phyloP scores from a whole-genome alignment of 768 basidiomycete genomes.

The Tremella mesenterica region DNA sequence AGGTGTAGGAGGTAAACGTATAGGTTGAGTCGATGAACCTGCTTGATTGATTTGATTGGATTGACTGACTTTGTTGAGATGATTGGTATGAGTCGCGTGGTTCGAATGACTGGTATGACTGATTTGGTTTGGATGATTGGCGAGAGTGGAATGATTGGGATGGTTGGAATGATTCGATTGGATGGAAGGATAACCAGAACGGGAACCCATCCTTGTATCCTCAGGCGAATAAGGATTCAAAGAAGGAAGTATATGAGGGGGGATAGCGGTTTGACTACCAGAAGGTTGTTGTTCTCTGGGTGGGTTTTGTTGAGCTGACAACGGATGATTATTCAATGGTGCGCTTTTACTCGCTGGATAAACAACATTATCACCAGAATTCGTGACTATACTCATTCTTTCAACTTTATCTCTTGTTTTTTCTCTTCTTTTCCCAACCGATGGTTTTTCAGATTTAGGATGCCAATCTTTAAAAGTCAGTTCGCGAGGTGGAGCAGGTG shows the following conservation, averaged over 20 bases:
- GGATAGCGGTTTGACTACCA: conserved; percentile 26
- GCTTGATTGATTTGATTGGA: too few species aligned
- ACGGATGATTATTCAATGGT: conserved; percentile 29
- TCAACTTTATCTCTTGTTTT: conserved; percentile 39
- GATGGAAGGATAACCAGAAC: too few species aligned
- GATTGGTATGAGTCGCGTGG: too few species aligned
- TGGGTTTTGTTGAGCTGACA: conserved; percentile 26
- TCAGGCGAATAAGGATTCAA: too few species aligned
- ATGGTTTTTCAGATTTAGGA: conserved; percentile 16
- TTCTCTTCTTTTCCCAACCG: conserved; percentile 26
- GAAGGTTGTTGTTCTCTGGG: conserved; percentile 23
- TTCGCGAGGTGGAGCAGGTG: conserved; percentile 29
- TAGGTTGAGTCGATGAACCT: too few species aligned
- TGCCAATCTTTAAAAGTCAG: conserved; percentile 39
- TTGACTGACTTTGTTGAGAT: too few species aligned
- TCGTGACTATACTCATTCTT: conserved; percentile 32
- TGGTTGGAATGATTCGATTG: too few species aligned
- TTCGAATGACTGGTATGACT: too few species aligned
- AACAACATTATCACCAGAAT: conserved; percentile 22
- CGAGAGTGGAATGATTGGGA: too few species aligned
- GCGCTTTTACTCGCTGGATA: conserved; percentile 28
- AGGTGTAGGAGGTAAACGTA: too few species aligned
- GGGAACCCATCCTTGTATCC: too few species aligned
- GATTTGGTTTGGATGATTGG: too few species aligned
- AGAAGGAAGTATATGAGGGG: conserved; percentile 19